Evolutionary conservation across 1,139 yeast species (phyloP).

Genomic region (Debaryomyces subglobosus): DNA sequence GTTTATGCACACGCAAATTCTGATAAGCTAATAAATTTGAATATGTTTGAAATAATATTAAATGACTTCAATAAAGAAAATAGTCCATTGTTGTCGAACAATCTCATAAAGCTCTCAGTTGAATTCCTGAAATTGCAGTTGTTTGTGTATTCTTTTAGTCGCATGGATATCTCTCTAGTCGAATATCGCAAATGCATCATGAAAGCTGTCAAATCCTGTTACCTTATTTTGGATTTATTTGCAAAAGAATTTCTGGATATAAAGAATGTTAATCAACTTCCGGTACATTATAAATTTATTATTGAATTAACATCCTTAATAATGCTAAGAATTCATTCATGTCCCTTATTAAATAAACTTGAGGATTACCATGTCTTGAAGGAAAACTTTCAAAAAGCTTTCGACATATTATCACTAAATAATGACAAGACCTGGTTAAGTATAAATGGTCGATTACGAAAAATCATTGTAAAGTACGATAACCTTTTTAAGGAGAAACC

Average conservation of each 20-base stretch:
- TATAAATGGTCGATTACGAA: slow-evolving; percentile 31
- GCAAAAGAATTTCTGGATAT: slow-evolving; percentile 25
- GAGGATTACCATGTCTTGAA: slow-evolving; percentile 37
- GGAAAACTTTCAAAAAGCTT: slow-evolving; percentile 31
- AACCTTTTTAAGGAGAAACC: slow-evolving; percentile 17
- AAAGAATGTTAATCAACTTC: slow-evolving; percentile 35
- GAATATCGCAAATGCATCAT: slow-evolving; percentile 36
- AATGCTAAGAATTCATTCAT: slow-evolving; percentile 38
- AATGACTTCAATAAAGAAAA: slow-evolving; percentile 29
- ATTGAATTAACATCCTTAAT: slow-evolving; percentile 38
- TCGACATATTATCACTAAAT: slow-evolving; percentile 23
- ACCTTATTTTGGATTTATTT: slow-evolving; percentile 28
- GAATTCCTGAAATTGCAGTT: slow-evolving; percentile 47
- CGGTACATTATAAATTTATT: slow-evolving; percentile 45
- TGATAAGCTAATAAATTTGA: slow-evolving; percentile 37
- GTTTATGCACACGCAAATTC: slow-evolving; percentile 28
- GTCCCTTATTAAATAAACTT: slow-evolving; percentile 37
- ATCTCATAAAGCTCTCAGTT: slow-evolving; percentile 36
- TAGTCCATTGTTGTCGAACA: slow-evolving; percentile 23
- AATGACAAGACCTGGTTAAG: slow-evolving; percentile 27
- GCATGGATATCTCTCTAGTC: slow-evolving; percentile 26
- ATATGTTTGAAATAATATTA: slow-evolving; percentile 49
- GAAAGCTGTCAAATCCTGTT: slow-evolving; percentile 37
- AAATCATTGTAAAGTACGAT: slow-evolving; percentile 36
- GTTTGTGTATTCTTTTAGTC: slow-evolving; percentile 40